These are phyloP conservation scores for Trichoderma virens DNA, from an alignment of 495 filamentous ascomycete species.

Conservation along the genomic window DNA sequence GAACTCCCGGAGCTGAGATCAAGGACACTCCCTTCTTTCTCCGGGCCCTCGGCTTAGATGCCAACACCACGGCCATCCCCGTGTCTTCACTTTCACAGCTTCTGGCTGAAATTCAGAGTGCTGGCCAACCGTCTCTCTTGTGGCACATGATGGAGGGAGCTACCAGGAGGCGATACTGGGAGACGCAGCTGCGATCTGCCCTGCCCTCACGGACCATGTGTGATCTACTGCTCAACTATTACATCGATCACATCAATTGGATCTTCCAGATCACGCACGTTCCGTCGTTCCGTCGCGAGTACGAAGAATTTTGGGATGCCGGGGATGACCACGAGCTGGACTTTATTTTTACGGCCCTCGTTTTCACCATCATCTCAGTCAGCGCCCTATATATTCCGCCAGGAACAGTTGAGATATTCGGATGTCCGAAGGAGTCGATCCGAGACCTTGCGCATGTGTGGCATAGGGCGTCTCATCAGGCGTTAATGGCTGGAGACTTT, in stretches of 20 bases:
- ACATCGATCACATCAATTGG: conserved; percentile 3
- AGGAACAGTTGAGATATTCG: neutral
- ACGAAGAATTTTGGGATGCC: neutral
- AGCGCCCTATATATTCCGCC: neutral
- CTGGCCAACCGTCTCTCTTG: neutral
- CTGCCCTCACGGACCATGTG: neutral
- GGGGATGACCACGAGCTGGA: neutral
- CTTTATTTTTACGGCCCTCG: neutral
- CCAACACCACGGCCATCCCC: neutral
- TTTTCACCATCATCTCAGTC: conserved; percentile 1
- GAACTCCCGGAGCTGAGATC: neutral
- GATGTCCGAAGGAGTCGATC: neutral
- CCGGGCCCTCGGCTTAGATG: neutral
- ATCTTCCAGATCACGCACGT: conserved; percentile 7
- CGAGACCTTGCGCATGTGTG: neutral
- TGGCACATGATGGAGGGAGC: conserved; percentile 1
- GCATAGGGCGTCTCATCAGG: neutral
- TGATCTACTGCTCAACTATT: conserved; percentile 1
- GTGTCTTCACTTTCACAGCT: neutral
- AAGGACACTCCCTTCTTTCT: neutral
- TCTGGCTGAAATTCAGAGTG: neutral
- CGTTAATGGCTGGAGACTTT: neutral
- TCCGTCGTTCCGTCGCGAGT: neutral
- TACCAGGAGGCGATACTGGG: neutral
- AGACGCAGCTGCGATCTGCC: conserved; percentile 1